Base-by-base conservation (phyloP, 306 rosid species). In the Sicyos baderoa region DNA sequence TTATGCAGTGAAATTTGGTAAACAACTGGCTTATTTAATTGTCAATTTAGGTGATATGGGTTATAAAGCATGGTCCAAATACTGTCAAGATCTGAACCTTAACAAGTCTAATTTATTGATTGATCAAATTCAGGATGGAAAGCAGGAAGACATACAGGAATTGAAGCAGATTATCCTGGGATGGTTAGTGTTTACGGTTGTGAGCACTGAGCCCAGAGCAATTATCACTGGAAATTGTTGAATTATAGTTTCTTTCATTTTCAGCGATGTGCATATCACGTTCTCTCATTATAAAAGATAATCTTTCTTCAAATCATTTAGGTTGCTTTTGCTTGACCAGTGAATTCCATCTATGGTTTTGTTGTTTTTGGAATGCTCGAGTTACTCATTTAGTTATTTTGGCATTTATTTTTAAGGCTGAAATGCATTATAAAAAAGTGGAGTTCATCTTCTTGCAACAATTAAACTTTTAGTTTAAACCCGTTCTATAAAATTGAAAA, bases 1-100 rank as follows among this genome's bases (percentile, higher is more conserved):
- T 42, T 91, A 82, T 85, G 96, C 97, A 72, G 76, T 88, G 97
- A 95, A 86, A 64, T 86, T 93, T 76, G 77, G 96, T 78, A 91
- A 82, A 75, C 91, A 91, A 63, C 81, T 91, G 73, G 97, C 97
- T 62, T 62, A 94, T 70, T 91, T 91, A 80, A 78, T 86, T 68
- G 71, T 83, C 74, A 88, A 73, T 75, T 70, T 83, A 45, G 81
- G 87, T 53, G 85, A 9, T 40, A 40, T 76, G 76, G 87, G 87
- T 47, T 80, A 76, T 66, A 80, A 80, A 78, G 71, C 81, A 15
- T 70, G 76, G 69, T 83, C 76, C 35, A 84, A 85, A 73, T 88
- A 86, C 80, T 88, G 82, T 82, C 96, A 88, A 21, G 91, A 91
- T 63, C 80, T 86, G 72, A 88, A 86, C 55, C 96, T 87, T 45